Evolutionary conservation across 2,329 filamentous ascomycete species (phyloP).

Genomic region (Penicillium vulpinum): DNA sequence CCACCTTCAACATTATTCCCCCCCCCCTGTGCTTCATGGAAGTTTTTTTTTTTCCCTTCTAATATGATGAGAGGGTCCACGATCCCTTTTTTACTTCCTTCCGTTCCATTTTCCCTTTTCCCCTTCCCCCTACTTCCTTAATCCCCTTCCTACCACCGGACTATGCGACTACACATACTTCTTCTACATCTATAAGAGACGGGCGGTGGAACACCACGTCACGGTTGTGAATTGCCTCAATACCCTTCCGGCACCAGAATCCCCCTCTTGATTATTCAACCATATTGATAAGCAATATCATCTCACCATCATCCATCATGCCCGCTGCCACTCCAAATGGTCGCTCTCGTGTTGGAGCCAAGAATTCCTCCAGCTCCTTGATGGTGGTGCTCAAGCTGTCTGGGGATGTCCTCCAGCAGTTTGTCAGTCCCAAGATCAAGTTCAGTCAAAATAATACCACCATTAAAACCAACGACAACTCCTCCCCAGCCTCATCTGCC

Average conservation of each 20-base stretch:
- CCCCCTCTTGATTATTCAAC: conserved; percentile 6
- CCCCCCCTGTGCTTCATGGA: conserved; percentile 15
- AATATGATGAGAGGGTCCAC: conserved; percentile 22
- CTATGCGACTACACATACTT: conserved; percentile 35
- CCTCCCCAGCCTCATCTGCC: conserved; percentile 40
- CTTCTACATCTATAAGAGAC: conserved; percentile 32
- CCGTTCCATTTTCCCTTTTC: conserved; percentile 18
- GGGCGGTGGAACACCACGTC: conserved; percentile 23
- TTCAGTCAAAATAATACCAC: conserved; percentile 11
- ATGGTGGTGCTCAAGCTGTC: conserved; percentile 44
- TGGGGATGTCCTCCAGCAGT: conserved; percentile 37
- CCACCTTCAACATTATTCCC: conserved; percentile 13
- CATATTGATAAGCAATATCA: not conserved
- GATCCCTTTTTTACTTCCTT: conserved; percentile 26
- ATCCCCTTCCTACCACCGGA: conserved; percentile 22
- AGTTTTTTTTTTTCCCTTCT: conserved; percentile 4
- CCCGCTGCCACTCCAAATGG: conserved; percentile 34
- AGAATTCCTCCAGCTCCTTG: conserved; percentile 21
- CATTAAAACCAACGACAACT: conserved; percentile 31
- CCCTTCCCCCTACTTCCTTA: conserved; percentile 9
- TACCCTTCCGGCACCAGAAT: conserved; percentile 9
- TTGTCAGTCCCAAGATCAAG: conserved; percentile 18
- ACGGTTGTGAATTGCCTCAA: conserved; percentile 19
- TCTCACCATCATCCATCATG: conserved; percentile 16
- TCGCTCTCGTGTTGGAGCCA: conserved; percentile 34